Percentiles rank a stretch among this genome's conserved stretches.
Evolutionary conservation across 139 green algal genomes (phyloP).

Genomic region (Volvox africanus): DNA sequence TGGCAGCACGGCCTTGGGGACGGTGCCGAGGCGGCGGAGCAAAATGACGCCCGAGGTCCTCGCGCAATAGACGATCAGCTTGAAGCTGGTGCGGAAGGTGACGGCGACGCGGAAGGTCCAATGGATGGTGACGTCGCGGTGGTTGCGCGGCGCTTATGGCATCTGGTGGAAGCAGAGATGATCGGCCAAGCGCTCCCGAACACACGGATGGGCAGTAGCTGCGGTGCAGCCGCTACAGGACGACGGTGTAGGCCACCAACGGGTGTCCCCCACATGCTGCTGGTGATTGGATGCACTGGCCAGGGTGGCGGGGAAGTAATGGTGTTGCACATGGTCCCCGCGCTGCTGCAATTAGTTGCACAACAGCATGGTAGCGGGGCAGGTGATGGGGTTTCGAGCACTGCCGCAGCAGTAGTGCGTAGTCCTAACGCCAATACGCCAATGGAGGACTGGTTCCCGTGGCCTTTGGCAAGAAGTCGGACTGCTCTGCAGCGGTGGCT

Average conservation of each 20-base stretch:
- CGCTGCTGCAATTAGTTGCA: neutral
- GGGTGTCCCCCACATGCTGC: neutral
- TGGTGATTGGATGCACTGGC: conserved; percentile 11
- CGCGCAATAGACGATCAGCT: neutral
- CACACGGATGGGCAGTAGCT: neutral
- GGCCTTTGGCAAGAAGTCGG: neutral
- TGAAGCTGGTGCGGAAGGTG: neutral
- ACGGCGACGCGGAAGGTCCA: neutral
- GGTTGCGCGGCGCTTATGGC: neutral
- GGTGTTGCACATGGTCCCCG: conserved; percentile 16
- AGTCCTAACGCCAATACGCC: neutral
- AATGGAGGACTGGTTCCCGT: neutral
- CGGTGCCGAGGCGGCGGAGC: neutral
- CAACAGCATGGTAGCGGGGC: neutral
- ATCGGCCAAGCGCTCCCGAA: neutral
- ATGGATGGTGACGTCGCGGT: neutral
- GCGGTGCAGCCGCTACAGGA: neutral
- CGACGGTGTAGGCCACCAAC: neutral
- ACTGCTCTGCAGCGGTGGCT: neutral
- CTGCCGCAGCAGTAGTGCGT: neutral
- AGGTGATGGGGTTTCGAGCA: neutral
- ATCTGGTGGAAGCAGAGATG: neutral
- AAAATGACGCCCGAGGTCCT: neutral
- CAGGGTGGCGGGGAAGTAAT: conserved; percentile 5
- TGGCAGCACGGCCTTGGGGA: neutral